Base-by-base conservation (phyloP, 371 early-diverging fungal species). In the Mortierella polycephala region DNA sequence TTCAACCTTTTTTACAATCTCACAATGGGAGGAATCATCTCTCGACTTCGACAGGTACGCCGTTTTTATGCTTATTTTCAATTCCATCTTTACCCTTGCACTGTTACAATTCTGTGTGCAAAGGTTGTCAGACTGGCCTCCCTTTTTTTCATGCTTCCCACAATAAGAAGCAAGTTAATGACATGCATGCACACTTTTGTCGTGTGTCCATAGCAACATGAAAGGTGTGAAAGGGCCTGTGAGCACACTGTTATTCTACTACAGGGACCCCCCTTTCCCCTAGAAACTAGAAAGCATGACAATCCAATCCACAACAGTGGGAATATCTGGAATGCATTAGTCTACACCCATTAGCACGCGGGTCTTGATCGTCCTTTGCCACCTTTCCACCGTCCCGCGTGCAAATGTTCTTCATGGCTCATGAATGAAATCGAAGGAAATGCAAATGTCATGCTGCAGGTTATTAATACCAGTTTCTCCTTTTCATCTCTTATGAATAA, bases 31-130 rank as follows among this genome's bases (percentile, higher is more conserved):
- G 75, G 69, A 59, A 62, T 81, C 59, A 52, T 81, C 62, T 81
- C 81, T 39, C 64, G 76, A 47, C 62, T 81, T 54, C 81, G 81
- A 42, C 71, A 81, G 81, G 81, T 81, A 81, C 62, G 1, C 12
- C 30, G 1, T 30, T 30, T 30, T 30, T 30, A 2, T 30, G 30
- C 37, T 23, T 52, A 52, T n/a, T 54, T 54, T 54, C 30, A 30
- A 30, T 30, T 30, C 30, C 30, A 30, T 30, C 30, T 30, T 4
- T 30, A 30, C 30, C 30, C 30, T 30, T 30, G 4, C 30, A 30
- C 30, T 30, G 30, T 30, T 30, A 30, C 30, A 30, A 30, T 30
- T 30, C 30, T 2, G 30, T 30, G 30, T 30, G 4, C 30, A 30
- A 30, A 30, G 30, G 30, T 4, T 30, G 30, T 30, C 30, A 30